phyloP scores from a whole-genome alignment of 2,329 filamentous ascomycete species.

The Tricladium varicosporioides region DNA sequence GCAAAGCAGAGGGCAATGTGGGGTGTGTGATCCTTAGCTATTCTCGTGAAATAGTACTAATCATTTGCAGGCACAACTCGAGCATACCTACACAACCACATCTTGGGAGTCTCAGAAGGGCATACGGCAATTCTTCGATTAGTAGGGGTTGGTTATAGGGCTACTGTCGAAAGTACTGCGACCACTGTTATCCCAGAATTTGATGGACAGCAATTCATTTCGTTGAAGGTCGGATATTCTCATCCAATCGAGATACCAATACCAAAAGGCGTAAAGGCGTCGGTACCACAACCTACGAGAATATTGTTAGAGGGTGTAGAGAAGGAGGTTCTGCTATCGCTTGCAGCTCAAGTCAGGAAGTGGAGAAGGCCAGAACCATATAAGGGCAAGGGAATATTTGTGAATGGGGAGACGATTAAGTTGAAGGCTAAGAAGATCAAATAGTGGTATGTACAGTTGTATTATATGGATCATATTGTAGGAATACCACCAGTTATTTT shows the following conservation, averaged over 20 bases:
- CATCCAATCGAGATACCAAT: constrained; percentile 91
- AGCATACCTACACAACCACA: constrained; percentile 85
- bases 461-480: constrained; percentile 27
- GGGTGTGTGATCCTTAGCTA: constrained; percentile 54
- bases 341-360: constrained; percentile 81
- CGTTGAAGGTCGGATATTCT: constrained; percentile 92
- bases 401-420: constrained; percentile 96
- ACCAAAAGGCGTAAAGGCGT: constrained; percentile 79
- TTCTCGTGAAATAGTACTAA: constrained; percentile 4
- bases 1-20: constrained; percentile 91
- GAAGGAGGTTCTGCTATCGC: constrained; percentile 83
- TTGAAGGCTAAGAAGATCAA: constrained; percentile 98
- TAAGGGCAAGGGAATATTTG: constrained; percentile 98
- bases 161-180: constrained; percentile 75
- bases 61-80: constrained; percentile 72
- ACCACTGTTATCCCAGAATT: constrained; percentile 65
- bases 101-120: constrained; percentile 92
- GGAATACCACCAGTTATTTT: constrained; percentile 13
- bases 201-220: constrained; percentile 83
- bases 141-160: constrained; percentile 93
- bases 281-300: constrained; percentile 84
- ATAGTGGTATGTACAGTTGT: constrained; percentile 45
- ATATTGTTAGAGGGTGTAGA: constrained; percentile 87
- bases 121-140: constrained; percentile 91
- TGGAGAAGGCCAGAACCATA: constrained; percentile 96